Conservation (phyloP, 768 basidiomycete genomes). For the Brasilioporus rufonigricans region DNA sequence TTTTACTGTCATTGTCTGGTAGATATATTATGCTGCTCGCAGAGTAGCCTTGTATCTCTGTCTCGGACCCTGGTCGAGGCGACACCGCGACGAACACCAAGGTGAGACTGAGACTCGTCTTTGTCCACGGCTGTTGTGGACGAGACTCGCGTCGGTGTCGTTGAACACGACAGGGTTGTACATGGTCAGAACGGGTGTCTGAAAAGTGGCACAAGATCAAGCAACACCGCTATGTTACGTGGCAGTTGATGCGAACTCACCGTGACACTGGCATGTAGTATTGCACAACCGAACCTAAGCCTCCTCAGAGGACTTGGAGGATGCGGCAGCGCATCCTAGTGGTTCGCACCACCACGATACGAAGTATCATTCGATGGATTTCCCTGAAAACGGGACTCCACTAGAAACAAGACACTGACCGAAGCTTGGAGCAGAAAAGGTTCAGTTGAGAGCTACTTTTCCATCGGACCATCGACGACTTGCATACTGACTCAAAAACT, state of each 20-base stretch:
- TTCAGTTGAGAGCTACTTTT: neutral
- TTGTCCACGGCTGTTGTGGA: neutral
- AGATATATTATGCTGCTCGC: neutral
- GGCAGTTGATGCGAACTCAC: neutral
- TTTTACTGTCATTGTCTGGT: no score
- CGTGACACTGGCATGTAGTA: neutral
- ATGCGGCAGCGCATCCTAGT: neutral
- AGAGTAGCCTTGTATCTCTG: neutral
- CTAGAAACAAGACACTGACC: neutral
- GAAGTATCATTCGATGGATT: neutral
- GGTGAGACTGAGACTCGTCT: neutral
- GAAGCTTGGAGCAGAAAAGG: no score
- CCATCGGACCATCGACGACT: neutral
- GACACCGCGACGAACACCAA: no score
- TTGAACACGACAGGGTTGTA: no score
- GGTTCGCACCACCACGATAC: neutral
- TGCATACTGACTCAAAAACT: no score
- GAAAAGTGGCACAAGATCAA: no score
- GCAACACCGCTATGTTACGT: no score
- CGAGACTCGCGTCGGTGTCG: no score
- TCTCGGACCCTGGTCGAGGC: no score
- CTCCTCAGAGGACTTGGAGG: neutral
- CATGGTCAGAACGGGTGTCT: no score
- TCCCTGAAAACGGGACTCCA: neutral
- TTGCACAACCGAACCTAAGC: neutral